These are phyloP conservation scores for Pseudonitzschia pungens DNA, from an alignment of 108 stramenopile species.

Conservation along the genomic window DNA sequence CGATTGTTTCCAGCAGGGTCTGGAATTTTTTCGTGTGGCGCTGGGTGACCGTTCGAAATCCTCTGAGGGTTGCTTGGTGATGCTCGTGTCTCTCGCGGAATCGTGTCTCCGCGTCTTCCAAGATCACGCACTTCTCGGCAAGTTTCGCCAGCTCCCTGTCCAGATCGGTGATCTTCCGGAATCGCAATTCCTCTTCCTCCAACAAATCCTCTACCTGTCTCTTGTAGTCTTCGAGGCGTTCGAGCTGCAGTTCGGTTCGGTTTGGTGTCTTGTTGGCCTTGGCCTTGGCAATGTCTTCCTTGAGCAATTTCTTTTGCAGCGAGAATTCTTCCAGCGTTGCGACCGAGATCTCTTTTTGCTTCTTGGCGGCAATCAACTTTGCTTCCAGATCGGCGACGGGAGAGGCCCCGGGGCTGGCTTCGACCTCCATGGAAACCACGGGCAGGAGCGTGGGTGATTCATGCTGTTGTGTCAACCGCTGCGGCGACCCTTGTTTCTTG, in stretches of 20 bases:
- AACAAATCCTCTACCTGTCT: slow-evolving; percentile 14
- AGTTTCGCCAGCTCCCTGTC: neutral
- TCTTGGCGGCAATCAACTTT: neutral
- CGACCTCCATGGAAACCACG: neutral
- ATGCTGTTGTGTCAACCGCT: neutral
- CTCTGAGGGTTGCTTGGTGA: neutral
- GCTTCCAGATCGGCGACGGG: neutral
- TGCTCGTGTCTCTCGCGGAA: neutral
- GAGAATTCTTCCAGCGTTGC: slow-evolving; percentile 14
- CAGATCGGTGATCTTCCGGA: neutral
- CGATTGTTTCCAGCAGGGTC: neutral
- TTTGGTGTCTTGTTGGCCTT: slow-evolving; percentile 11
- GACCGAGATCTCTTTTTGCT: neutral
- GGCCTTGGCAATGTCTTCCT: slow-evolving; percentile 25
- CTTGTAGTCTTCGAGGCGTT: slow-evolving; percentile 15
- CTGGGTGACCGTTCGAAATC: neutral
- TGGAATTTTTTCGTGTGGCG: neutral
- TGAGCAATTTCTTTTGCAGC: slow-evolving; percentile 25
- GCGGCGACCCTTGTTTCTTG: neutral
- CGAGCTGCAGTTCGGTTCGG: slow-evolving; percentile 5
- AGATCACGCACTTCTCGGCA: neutral
- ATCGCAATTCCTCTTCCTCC: slow-evolving; percentile 13
- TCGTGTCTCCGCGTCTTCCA: neutral
- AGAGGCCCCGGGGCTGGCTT: neutral
- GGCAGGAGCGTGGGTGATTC: neutral